Conservation (phyloP, 75 land plant genomes). For the Azolla pinnata region DNA sequence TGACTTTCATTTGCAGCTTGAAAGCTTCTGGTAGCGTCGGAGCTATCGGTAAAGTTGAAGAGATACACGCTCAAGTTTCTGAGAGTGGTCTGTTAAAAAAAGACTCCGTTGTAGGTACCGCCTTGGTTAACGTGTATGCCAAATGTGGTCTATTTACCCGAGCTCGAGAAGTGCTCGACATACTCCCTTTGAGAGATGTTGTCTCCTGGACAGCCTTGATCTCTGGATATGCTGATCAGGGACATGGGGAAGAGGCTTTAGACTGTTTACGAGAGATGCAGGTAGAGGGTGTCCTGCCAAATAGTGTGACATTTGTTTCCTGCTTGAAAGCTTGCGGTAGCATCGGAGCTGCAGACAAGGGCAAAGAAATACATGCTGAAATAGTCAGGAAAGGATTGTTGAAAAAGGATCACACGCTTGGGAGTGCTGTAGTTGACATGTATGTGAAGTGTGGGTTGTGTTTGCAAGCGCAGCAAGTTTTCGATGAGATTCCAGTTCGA, state of each 20-base stretch:
- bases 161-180: constrained; percentile 12
- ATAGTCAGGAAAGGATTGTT: not conserved
- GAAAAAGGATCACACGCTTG: not conserved
- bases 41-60: constrained; percentile 8
- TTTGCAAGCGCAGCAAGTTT: not conserved
- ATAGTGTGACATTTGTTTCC: not conserved
- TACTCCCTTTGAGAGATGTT: not conserved
- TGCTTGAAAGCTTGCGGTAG: not conserved
- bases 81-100: not conserved
- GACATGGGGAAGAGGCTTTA: not conserved
- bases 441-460: not conserved
- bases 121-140: constrained; percentile 15
- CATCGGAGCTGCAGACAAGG: not conserved
- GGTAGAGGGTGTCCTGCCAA: not conserved
- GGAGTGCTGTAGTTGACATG: not conserved
- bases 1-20: constrained; percentile 7
- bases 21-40: constrained; percentile 10
- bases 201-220: not conserved
- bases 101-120: constrained; percentile 10
- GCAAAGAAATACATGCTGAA: not conserved
- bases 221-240: not conserved
- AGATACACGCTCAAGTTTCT: constrained; percentile 2
- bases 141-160: constrained; percentile 1
- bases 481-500: not conserved
- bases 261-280: not conserved